phyloP scores from a whole-genome alignment of 305 asterid species.

The Fraxinus xanthoxyloides region DNA sequence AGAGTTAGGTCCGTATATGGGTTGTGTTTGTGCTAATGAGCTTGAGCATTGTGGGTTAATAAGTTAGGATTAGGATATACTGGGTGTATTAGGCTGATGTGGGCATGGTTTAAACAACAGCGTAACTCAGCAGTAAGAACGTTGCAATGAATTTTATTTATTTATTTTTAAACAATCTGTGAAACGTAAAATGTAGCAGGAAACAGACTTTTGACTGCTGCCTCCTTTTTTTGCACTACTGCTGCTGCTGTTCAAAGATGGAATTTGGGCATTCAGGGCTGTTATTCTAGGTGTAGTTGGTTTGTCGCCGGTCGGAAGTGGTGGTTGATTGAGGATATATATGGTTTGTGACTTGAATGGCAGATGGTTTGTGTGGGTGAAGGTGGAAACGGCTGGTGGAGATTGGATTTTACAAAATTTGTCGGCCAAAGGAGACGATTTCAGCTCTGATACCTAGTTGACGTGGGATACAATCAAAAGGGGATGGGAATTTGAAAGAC shows the following conservation, averaged over 20 bases:
- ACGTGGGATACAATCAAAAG: not conserved
- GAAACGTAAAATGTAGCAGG: not conserved
- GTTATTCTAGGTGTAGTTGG: not conserved
- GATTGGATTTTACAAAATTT: not conserved
- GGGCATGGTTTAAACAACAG: not conserved
- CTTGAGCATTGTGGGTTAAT: not conserved
- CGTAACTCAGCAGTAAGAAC: not conserved
- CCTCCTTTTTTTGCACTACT: not conserved
- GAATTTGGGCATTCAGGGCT: not conserved
- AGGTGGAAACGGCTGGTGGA: not conserved
- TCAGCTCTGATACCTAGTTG: not conserved
- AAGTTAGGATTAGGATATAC: not conserved
- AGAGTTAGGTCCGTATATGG: not conserved
- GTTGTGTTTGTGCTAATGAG: not conserved
- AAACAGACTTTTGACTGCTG: not conserved
- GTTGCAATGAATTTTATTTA: not conserved
- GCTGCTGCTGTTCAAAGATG: not conserved
- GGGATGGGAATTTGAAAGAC: not conserved
- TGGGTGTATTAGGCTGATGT: not conserved
- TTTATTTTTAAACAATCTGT: not conserved
- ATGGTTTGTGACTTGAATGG: not conserved
- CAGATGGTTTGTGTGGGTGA: not conserved
- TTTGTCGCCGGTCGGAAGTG: not conserved
- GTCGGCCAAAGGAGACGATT: not conserved
- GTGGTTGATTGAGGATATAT: not conserved